Evolutionary conservation across 345 rosid species (phyloP).

Genomic region (Eucalyptus caleyi): DNA sequence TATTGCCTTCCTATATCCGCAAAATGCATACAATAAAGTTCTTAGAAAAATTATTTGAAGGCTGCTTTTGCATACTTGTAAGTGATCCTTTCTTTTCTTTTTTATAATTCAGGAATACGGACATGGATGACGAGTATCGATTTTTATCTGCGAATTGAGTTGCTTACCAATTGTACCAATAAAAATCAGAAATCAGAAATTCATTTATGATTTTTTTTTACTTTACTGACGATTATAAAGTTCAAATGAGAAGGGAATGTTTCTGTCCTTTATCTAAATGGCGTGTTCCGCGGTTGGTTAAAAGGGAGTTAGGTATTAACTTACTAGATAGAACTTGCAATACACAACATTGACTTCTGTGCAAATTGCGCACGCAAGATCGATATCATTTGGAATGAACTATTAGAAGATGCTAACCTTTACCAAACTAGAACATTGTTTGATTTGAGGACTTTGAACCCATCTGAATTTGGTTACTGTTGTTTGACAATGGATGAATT

Average conservation of each 20-base stretch:
- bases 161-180: background rate
- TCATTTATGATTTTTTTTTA: background rate
- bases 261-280: background rate
- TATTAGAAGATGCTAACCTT: background rate
- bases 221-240: background rate
- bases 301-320: background rate
- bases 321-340: background rate
- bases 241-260: background rate
- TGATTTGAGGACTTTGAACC: background rate
- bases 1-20: background rate
- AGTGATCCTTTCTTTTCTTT: background rate
- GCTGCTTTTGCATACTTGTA: background rate
- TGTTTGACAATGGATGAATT: background rate
- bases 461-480: background rate
- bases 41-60: background rate
- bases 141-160: background rate
- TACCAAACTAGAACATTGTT: background rate
- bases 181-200: background rate
- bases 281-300: background rate
- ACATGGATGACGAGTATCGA: background rate
- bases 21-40: background rate
- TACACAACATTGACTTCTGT: background rate
- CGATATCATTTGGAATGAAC: background rate
- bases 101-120: background rate
- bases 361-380: background rate